Percentiles rank a stretch among this genome's conserved stretches.
Evolutionary conservation across 2,329 filamentous ascomycete species (phyloP).

Genomic region (Clarireedia monteithiana): DNA sequence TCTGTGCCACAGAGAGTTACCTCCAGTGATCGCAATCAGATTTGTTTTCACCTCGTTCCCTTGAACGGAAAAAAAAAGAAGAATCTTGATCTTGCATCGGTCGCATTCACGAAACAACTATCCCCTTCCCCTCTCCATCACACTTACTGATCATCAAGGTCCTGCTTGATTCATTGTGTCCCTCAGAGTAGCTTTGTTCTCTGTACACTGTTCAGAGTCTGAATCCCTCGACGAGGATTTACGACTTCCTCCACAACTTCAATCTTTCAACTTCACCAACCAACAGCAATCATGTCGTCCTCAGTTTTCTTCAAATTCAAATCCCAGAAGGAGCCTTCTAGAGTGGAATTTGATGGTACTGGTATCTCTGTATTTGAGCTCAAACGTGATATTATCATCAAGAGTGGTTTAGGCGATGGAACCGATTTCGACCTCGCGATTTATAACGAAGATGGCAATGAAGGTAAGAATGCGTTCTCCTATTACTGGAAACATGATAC

Average conservation of each 20-base stretch:
- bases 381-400: constrained; percentile 95
- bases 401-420: constrained; percentile 88
- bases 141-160: constrained; percentile 21
- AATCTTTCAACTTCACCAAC: constrained; percentile 11
- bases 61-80: constrained; percentile 31
- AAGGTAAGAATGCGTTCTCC: constrained; percentile 56
- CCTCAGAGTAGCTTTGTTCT: constrained; percentile 18
- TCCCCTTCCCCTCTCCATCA: constrained; percentile 19
- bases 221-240: constrained; percentile 2
- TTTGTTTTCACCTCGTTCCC: constrained; percentile 30
- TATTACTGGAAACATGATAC: constrained; percentile 20
- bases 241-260: constrained; percentile 11
- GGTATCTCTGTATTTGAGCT: constrained; percentile 97
- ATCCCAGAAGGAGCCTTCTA: constrained; percentile 89
- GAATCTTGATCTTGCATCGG: constrained; percentile 28
- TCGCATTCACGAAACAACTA: constrained; percentile 24
- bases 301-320: constrained; percentile 99
- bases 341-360: constrained; percentile 94
- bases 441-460: constrained; percentile 83
- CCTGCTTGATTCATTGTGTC: constrained; percentile 19
- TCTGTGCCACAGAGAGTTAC: constrained; percentile 26
- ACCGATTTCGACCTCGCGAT: constrained; percentile 95
- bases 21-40: constrained; percentile 31
- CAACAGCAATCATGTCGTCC: constrained; percentile 36
- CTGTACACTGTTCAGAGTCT: constrained; percentile 12